These are phyloP conservation scores for Digitaria exilis DNA, from an alignment of 202 grass and related monocot species.

Conservation along the genomic window DNA sequence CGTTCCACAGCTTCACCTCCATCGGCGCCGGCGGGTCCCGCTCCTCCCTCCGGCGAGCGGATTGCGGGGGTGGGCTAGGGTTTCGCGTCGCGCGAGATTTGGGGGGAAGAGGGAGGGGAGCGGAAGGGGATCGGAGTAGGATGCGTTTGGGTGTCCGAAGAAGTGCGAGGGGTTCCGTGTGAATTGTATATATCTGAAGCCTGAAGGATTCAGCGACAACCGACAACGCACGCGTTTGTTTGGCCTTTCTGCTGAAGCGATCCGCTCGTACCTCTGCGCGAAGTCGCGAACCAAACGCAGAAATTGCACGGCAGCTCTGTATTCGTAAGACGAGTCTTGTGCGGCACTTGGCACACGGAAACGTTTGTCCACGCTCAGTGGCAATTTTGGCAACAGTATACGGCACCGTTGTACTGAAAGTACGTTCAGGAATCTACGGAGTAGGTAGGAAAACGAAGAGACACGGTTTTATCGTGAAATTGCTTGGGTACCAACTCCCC, in stretches of 20 bases:
- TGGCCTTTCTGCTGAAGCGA: background rate
- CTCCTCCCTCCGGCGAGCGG: slow-evolving; percentile 10
- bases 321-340: too few species aligned
- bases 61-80: slow-evolving; percentile 32
- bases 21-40: slow-evolving; percentile 25
- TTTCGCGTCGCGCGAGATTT: slow-evolving; percentile 38
- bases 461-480: too few species aligned
- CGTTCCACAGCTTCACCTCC: slow-evolving; percentile 94
- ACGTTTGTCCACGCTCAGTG: background rate
- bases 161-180: slow-evolving; percentile 34
- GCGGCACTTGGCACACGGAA: background rate
- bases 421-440: too few species aligned
- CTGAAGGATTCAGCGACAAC: background rate
- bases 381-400: too few species aligned
- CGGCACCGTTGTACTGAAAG: too few species aligned
- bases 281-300: background rate
- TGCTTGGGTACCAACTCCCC: too few species aligned
- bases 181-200: background rate
- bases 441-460: too few species aligned
- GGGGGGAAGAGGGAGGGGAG: background rate
- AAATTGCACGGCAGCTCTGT: background rate
- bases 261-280: background rate
- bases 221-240: background rate
- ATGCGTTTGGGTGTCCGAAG: background rate
- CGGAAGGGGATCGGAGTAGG: background rate